Base-by-base conservation (phyloP, 805 yeast species). In the Pichia phayaonensis region DNA sequence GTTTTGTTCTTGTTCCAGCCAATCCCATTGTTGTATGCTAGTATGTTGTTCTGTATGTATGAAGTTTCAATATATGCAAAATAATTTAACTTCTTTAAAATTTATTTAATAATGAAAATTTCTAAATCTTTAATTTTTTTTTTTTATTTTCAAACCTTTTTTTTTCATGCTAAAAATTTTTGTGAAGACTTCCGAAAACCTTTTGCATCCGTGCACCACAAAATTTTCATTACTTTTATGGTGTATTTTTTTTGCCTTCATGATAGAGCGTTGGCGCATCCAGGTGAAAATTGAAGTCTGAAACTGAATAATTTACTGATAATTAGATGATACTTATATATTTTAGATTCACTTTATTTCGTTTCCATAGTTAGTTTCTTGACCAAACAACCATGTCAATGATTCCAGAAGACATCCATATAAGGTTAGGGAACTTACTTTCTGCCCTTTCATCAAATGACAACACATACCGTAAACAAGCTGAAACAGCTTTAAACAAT, bases 1-100 rank as follows among this genome's bases (percentile, higher is more conserved):
- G 95, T 61, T 86, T 89, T 13, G 76, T 79, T 62, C 82, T 84
- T 7, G 84, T 75, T 12, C 87, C 97, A 42, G 92, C 92, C 61
- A 86, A 76, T 47, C 95, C 94, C 95, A 86, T 86, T n/a, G 38
- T 16, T 34, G 20, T 34, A 11, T 34, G 20, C 18, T 34, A 10
- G 8, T 34, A 34, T 34, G 18, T 6, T 26, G 12, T 26, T 29
- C 34, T 29, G 12, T 29, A 10, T 29, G n/a, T 13, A 24, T 24
- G 27, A 6, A n/a, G 12, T 29, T 29, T 29, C 3, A 12, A 13
- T 27, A 8, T 29, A 29, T 29, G n/a, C 7, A 29, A 29, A 29
- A 3, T 29, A 29, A 15, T 12, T n/a, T 29, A 29, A 29, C n/a
- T n/a, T 29, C n/a, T 13, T 3, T 29, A 29, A 29, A 29, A 3